phyloP scores from a whole-genome alignment of 169 alveolate genomes.

The Theileria luwenshuni region DNA sequence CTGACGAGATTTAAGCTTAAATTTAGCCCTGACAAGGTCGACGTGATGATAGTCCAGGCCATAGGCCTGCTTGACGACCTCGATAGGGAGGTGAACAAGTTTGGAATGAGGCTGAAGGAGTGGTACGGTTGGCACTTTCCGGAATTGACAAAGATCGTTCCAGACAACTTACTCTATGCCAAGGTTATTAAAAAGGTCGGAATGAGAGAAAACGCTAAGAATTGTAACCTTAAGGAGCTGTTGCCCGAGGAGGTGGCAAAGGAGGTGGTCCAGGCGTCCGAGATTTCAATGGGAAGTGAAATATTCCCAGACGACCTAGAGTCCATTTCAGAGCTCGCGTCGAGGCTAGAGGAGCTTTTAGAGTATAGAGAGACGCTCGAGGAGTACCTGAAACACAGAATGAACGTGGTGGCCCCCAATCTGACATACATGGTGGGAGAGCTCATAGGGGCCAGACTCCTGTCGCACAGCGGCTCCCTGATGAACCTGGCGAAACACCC shows the following conservation, averaged over 20 bases:
- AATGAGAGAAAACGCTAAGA: conserved; percentile 81
- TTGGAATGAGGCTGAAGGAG: conserved; percentile 97
- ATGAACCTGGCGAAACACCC: conserved; percentile 98
- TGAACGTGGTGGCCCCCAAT: conserved; percentile 99
- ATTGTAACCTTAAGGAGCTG: conserved; percentile 79
- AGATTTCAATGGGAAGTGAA: conserved; percentile 99
- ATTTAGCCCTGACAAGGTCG: conserved; percentile 98
- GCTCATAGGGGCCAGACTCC: conserved; percentile 98
- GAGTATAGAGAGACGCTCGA: conserved; percentile 92
- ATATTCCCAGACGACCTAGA: conserved; percentile 94
- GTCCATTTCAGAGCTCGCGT: conserved; percentile 91
- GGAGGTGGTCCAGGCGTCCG: conserved; percentile 97
- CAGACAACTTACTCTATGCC: conserved; percentile 92
- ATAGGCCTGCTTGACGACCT: conserved; percentile 95
- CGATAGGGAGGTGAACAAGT: conserved; percentile 97
- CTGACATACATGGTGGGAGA: conserved; percentile 98
- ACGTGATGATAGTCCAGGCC: conserved; percentile 99
- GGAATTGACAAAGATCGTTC: conserved; percentile 94
- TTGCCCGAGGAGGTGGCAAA: conserved; percentile 92
- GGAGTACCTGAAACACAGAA: conserved; percentile 95
- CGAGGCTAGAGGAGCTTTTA: conserved; percentile 93
- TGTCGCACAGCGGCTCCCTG: conserved; percentile 98
- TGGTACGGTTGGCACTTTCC: conserved; percentile 99
- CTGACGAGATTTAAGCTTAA: conserved; percentile 94
- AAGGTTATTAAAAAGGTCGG: conserved; percentile 89